Evolutionary conservation across 495 filamentous ascomycete species (phyloP).

Genomic region (Letharia columbiana): DNA sequence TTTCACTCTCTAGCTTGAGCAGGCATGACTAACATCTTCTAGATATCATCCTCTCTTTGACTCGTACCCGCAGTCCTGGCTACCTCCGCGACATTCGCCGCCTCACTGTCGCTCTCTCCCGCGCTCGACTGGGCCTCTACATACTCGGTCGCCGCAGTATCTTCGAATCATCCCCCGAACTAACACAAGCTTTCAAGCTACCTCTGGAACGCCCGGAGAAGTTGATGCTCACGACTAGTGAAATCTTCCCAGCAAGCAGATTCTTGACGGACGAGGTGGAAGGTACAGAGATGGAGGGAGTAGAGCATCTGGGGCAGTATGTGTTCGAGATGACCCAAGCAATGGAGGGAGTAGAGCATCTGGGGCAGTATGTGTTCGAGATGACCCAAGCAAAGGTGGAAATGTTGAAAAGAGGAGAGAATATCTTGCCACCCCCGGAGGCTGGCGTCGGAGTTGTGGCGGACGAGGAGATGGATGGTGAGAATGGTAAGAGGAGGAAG

Average conservation of each 20-base stretch:
- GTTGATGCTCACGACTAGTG: slow-evolving; percentile 68
- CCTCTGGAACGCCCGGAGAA: slow-evolving; percentile 65
- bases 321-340: slow-evolving; percentile 93
- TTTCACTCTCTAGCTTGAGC: neutral
- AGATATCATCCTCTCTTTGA: slow-evolving; percentile 82
- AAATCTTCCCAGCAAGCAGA: slow-evolving; percentile 70
- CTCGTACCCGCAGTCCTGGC: slow-evolving; percentile 79
- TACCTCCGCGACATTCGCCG: slow-evolving; percentile 91
- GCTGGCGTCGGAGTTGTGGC: slow-evolving; percentile 32
- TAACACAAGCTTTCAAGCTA: slow-evolving; percentile 72
- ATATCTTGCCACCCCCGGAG: slow-evolving; percentile 34
- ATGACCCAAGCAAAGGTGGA: slow-evolving; percentile 84
- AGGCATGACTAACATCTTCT: neutral
- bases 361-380: slow-evolving; percentile 94
- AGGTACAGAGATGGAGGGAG: slow-evolving; percentile 65
- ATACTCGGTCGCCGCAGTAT: slow-evolving; percentile 84
- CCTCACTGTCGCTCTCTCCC: slow-evolving; percentile 92
- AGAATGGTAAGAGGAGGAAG: slow-evolving; percentile 6
- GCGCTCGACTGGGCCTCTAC: slow-evolving; percentile 85
- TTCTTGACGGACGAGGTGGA: slow-evolving; percentile 49
- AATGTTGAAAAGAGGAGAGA: slow-evolving; percentile 43
- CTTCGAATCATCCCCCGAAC: slow-evolving; percentile 82
- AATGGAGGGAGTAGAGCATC: slow-evolving; percentile 92
- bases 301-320: slow-evolving; percentile 94
- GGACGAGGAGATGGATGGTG: slow-evolving; percentile 37